phyloP scores from a whole-genome alignment of 805 yeast genomes.

The Cyberlindnera amylophila region DNA sequence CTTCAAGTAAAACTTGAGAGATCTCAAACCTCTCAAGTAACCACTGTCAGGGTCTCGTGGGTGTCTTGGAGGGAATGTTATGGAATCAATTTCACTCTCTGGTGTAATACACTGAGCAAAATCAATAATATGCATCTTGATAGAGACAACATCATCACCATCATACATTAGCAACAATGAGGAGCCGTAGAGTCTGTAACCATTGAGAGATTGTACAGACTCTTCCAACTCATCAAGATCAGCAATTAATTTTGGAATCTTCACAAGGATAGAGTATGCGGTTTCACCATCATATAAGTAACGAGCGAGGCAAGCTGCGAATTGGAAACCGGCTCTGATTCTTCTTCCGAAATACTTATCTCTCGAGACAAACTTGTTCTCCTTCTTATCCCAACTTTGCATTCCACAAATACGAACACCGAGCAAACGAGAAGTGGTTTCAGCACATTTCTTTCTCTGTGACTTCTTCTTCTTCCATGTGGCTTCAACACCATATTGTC shows the following conservation, averaged over 20 bases:
- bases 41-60: slow-evolving; percentile 71
- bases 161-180: slow-evolving; percentile 88
- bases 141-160: slow-evolving; percentile 39
- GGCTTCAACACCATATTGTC: slow-evolving; percentile 98
- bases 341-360: slow-evolving; percentile 93
- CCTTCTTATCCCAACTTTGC: slow-evolving; percentile 66
- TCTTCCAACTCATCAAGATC: slow-evolving; percentile 55
- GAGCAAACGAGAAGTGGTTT: slow-evolving; percentile 73
- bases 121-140: slow-evolving; percentile 76
- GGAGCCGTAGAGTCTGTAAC: slow-evolving; percentile 90
- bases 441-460: slow-evolving; percentile 75
- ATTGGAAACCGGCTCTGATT: slow-evolving; percentile 66
- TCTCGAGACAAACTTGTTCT: slow-evolving; percentile 52
- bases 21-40: slow-evolving; percentile 73
- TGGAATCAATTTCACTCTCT: slow-evolving; percentile 44
- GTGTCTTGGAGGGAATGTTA: slow-evolving; percentile 71
- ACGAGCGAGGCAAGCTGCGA: slow-evolving; percentile 68
- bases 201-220: slow-evolving; percentile 53
- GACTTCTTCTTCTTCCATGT: slow-evolving; percentile 63
- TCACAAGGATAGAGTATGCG: slow-evolving; percentile 53
- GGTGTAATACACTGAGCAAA: slow-evolving; percentile 86
- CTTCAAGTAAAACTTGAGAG: slow-evolving; percentile 67
- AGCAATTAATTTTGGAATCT: slow-evolving; percentile 62
- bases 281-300: slow-evolving; percentile 75
- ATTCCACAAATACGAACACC: slow-evolving; percentile 96